Conservation (phyloP, 2,329 filamentous ascomycete species). For the Ophiostoma montium region DNA sequence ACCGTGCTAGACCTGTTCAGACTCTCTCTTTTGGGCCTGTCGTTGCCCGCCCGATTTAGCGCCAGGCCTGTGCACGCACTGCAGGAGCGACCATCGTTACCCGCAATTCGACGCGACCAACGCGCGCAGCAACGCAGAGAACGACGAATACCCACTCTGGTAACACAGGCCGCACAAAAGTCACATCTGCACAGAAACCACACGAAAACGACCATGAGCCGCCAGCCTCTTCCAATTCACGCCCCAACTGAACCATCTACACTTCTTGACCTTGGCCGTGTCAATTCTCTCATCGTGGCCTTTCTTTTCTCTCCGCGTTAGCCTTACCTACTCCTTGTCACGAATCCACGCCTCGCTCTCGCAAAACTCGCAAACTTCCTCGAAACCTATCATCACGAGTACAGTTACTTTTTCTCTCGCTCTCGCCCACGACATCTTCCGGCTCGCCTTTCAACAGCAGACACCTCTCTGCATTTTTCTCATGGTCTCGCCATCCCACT, state of each 20-base stretch:
- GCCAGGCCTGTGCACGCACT: slow-evolving; percentile 3
- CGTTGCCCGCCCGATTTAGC: slow-evolving; percentile 11
- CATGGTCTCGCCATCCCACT: background rate
- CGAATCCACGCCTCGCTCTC: background rate
- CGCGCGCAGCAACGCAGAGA: slow-evolving; percentile 10
- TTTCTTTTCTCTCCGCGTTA: background rate
- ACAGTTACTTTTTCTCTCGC: background rate
- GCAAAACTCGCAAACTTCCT: background rate
- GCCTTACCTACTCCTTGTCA: background rate
- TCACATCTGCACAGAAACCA: slow-evolving; percentile 2
- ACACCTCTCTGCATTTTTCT: slow-evolving; percentile 2
- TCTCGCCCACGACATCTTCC: background rate
- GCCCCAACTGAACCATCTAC: background rate
- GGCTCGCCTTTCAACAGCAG: background rate
- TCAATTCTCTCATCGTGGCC: background rate
- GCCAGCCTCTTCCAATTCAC: slow-evolving; percentile 13
- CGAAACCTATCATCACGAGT: background rate
- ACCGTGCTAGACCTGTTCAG: background rate
- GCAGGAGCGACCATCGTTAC: background rate
- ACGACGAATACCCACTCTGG: background rate
- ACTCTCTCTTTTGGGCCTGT: background rate
- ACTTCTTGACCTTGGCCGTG: background rate
- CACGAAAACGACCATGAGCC: slow-evolving; percentile 12
- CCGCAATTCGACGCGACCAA: slow-evolving; percentile 10
- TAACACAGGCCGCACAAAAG: background rate